Base-by-base conservation (phyloP, 202 grass and related monocot genomes). In the Musa balbisiana region DNA sequence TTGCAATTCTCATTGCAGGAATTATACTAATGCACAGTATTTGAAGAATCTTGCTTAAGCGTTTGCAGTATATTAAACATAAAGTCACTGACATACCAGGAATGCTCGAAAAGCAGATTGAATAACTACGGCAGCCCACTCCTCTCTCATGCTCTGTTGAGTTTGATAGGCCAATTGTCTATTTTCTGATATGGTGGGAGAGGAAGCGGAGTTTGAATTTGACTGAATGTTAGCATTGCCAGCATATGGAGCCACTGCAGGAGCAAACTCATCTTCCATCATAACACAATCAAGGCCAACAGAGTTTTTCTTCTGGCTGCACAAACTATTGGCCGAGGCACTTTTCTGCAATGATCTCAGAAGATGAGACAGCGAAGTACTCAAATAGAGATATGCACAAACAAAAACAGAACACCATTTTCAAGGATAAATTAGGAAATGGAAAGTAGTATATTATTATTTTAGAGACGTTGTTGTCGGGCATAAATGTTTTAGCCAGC, bases 41-140 rank as follows among this genome's bases (percentile, higher is more conserved):
- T 73, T 55, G 9, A 54, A 55, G 23, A 1, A 55, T 15, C 22
- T 55, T 27, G 19, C 71, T 73, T 11, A 64, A 60, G 33, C 58
- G 27, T 33, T 53, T 65, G 64, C 56, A 64, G 77, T 29, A 60
- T 26, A 79, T 17, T 43, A 62, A 54, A 79, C 9, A 52, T 5
- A 67, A 72, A n/a, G 16, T 55, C 56, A 78, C 5, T 73, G 15
- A 64, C 29, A 80, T 89, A 98, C 95, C 91, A 98, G 82, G 69
- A 94, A 91, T 58, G 88, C 91, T 88, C 95, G 92, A 80, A 92
- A 98, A 56, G 82, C 79, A 54, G 88, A 94, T 76, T 98, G 95
- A 92, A 98, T 92, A 84, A 92, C 60, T 71, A 87, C 88, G 65
- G 95, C 91, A 71, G 95, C 95, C 85, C 79, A 84, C 25, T 89